Base-by-base conservation (phyloP, 768 basidiomycete genomes). In the Fomitopsis pulvina region DNA sequence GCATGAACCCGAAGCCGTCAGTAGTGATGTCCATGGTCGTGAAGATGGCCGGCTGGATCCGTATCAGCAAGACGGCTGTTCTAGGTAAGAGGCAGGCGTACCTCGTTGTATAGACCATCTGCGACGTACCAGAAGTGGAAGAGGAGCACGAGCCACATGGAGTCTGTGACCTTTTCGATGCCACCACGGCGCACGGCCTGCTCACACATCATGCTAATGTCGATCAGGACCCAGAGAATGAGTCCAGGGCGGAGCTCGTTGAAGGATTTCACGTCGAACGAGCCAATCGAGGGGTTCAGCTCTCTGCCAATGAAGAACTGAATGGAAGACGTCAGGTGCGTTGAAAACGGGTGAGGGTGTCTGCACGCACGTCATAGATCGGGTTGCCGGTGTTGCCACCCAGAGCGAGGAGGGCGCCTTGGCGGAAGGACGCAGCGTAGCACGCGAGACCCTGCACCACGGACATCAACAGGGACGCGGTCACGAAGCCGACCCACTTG, bases 1-100 rank as follows among this genome's bases (percentile, higher is more conserved):
- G 85, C 96, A 99, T 99, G 77, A 93, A 97, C 6, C 96, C 96
- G 60, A 98, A 97, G 10, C 96, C 96, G 59, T 99, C 96, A 10
- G 88, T 89, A 2, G 86, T 94, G 62, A 99, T 94, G 62, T 99
- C 96, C 90, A 99, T 99, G 3, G 87, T 92, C 1, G 91, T 94
- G 50, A 98, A 76, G 56, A 99, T 77, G 9, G 89, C 86, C 1
- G 88, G 78, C 91, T 96, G 56, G 6, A 28, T 46, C 29, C 8
- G 29, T 20, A 14, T 30, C 3, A 20, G 43, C 14, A 11, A 52
- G 30, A n/a, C 30, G 16, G 20, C 1, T 20, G 11, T n/a, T 1
- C 34, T 3, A 10, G 2, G 4, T n/a, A 25, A 1, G 32, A 8
- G 26, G 41, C 16, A 21, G 5, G 59, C 73, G 32, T 40, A 88